phyloP scores from a whole-genome alignment of 768 basidiomycete species.

The Heimioporus sp. region DNA sequence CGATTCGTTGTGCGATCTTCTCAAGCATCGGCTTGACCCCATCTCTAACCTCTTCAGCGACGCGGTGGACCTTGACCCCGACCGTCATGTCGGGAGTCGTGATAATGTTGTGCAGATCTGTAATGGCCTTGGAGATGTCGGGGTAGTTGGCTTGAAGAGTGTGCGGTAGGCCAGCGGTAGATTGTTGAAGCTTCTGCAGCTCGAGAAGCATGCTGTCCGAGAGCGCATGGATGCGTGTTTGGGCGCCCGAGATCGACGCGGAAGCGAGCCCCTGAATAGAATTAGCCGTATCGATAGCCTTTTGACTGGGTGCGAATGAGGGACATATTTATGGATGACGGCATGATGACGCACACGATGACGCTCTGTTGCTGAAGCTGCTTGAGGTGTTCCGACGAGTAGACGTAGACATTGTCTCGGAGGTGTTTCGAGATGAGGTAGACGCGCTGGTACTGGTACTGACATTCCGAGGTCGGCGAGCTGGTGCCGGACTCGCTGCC shows the following conservation, averaged over 20 bases:
- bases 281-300: conserved; percentile 65
- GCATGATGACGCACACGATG: conserved; percentile 50
- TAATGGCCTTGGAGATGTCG: conserved; percentile 50
- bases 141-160: conserved; percentile 59
- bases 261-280: conserved; percentile 60
- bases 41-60: conserved; percentile 56
- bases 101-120: conserved; percentile 54
- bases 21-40: conserved; percentile 64
- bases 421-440: conserved; percentile 62
- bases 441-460: conserved; percentile 80
- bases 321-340: neutral
- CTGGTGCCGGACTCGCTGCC: conserved; percentile 46
- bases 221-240: conserved; percentile 54
- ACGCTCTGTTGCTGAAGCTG: conserved; percentile 64
- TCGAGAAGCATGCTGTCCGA: conserved; percentile 67
- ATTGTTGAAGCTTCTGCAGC: conserved; percentile 62
- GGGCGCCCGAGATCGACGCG: conserved; percentile 52
- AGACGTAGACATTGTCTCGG: conserved; percentile 58
- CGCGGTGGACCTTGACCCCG: conserved; percentile 58
- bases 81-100: conserved; percentile 53
- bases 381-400: conserved; percentile 70
- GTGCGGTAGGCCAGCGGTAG: conserved; percentile 55
- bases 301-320: conserved; percentile 46
- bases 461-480: conserved; percentile 49
- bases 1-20: conserved; percentile 40